A percentile compares a stretch with the other conserved stretches of the same genome.
These are phyloP conservation scores for Vitellaria paradoxa DNA, from an alignment of 179 eudicot species.

Conservation along the genomic window DNA sequence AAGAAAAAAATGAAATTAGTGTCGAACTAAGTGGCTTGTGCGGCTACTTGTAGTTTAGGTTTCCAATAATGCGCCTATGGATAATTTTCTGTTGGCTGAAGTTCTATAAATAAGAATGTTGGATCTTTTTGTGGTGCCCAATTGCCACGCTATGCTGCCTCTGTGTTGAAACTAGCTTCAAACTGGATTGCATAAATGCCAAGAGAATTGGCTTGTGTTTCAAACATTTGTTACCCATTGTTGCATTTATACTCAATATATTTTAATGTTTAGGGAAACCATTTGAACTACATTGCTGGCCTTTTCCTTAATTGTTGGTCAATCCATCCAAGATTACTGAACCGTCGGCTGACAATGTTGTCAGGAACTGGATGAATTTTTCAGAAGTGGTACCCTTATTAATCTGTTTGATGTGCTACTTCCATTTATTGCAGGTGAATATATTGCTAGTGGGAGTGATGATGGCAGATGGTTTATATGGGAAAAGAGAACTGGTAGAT, in stretches of 20 bases:
- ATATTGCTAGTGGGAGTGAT: conserved; percentile 96
- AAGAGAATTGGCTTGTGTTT: not conserved
- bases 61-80: not conserved
- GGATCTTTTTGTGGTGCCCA: not conserved
- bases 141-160: not conserved
- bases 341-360: not conserved
- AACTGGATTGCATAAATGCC: not conserved
- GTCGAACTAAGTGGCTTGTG: not conserved
- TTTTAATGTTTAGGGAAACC: not conserved
- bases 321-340: conserved; percentile 1
- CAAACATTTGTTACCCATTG: not conserved
- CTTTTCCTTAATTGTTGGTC: conserved; percentile 1
- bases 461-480: conserved; percentile 98
- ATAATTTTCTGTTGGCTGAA: not conserved
- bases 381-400: not conserved
- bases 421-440: conserved; percentile 55
- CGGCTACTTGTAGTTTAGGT: not conserved
- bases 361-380: not conserved
- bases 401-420: not conserved
- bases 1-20: not conserved
- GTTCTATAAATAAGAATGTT: not conserved
- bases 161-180: not conserved
- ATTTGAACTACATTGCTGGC: not conserved
- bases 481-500: conserved; percentile 92
- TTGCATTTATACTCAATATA: not conserved